Evolutionary conservation across 352 stramenopile genomes (phyloP), one percentile per base, ranked within the genome.

Genomic region (Globisporangium rhizosaccharum): DNA sequence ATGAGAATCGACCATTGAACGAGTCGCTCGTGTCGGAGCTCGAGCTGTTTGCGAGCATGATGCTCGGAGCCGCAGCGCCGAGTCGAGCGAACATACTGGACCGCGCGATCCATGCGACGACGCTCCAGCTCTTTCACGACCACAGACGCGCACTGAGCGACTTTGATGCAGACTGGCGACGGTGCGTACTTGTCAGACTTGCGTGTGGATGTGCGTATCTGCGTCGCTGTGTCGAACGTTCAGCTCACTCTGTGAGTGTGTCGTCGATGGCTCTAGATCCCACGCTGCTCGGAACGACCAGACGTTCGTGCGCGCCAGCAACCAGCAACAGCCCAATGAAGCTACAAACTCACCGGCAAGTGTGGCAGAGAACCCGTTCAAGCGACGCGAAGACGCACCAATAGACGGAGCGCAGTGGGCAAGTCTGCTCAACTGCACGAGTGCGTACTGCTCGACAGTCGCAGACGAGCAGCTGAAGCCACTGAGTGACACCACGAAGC

Each of bases 151-250:
- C 70, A 45, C 63, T 86, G 18, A 71, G 69, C 54, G 73, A 86
- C 51, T 86, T 83, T 42, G 73, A 83, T 53, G 71, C 79, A 8
- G 73, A 83, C 30, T 79, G 65, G 59, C 73, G 68, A 64, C 66
- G 76, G 76, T 86, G 33, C 39, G 65, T 57, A 12, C n/a, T 11
- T 9, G 7, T 39, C 9, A 12, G 41, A 20, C 41, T 18, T 9
- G 18, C 14, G 41, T 47, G 20, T 47, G 14, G 39, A 45, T 18
- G 39, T 23, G 55, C 39, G 53, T 57, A 30, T 44, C 26, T 28
- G 36, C 39, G 12, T 39, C 15, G 17, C 15, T 36, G 20, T 59
- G n/a, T 52, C 26, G 33, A 53, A 65, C 50, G 61, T 54, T 8
- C 41, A 11, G 15, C n/a, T 49, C 4, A 28, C 23, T 30, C 17